Evolutionary conservation across 73 alveolate species (phyloP).

Genomic region (Stentor roeselii): DNA sequence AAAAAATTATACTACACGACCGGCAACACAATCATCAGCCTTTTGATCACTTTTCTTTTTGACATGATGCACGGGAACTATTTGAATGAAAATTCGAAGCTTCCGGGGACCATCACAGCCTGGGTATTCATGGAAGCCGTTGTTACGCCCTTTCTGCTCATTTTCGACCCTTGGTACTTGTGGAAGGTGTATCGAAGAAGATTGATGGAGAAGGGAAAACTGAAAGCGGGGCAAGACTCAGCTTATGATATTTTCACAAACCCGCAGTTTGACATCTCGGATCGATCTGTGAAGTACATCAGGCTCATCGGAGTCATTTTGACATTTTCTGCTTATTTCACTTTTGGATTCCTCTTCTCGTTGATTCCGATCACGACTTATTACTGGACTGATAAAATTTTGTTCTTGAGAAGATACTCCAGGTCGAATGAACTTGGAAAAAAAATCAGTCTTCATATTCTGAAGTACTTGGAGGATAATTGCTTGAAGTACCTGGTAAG

Average conservation of each 20-base stretch:
- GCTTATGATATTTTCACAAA: slow-evolving; percentile 20
- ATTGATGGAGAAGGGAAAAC: too few species aligned
- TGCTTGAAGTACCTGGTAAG: not conserved
- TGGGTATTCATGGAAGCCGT: too few species aligned
- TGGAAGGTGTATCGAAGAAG: too few species aligned
- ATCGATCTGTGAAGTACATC: not conserved
- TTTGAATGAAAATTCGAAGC: too few species aligned
- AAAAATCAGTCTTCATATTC: not conserved
- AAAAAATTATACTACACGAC: too few species aligned
- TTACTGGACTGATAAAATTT: slow-evolving; percentile 28
- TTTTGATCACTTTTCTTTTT: too few species aligned
- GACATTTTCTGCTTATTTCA: slow-evolving; percentile 16
- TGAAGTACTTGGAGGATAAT: not conserved
- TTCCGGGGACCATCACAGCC: too few species aligned
- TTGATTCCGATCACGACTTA: not conserved
- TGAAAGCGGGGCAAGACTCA: too few species aligned
- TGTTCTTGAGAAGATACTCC: slow-evolving; percentile 18
- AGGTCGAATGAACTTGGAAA: slow-evolving; percentile 12
- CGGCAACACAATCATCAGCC: too few species aligned
- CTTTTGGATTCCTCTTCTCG: not conserved
- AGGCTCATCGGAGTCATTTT: not conserved
- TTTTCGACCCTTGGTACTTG: too few species aligned
- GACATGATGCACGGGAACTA: too few species aligned
- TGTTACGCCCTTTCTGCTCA: too few species aligned
- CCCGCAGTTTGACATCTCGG: slow-evolving; percentile 16